Percentiles rank a stretch among this genome's conserved stretches.
These are phyloP conservation scores for Paramecium octaurelia DNA, from an alignment of 73 alveolate species.

Conservation along the genomic window DNA sequence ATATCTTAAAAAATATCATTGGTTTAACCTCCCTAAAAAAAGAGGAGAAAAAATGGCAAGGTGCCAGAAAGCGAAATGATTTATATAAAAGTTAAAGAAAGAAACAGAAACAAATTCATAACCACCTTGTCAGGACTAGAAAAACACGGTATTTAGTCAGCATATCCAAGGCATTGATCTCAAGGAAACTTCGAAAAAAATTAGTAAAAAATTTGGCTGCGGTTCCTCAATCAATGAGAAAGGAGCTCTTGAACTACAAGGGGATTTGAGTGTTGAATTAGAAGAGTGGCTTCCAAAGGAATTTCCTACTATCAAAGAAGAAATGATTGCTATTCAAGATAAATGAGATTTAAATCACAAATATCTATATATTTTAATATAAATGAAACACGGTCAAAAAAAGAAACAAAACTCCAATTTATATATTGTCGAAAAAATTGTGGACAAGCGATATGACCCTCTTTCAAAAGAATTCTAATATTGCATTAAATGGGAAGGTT, in stretches of 20 bases:
- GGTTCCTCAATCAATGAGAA: constrained; percentile 9
- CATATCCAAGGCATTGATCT: neutral
- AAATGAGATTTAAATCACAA: neutral
- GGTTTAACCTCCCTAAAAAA: neutral
- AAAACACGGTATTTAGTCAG: neutral
- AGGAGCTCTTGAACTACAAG: neutral
- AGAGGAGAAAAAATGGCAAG: neutral
- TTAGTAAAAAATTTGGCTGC: constrained; percentile 46
- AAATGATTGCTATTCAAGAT: neutral
- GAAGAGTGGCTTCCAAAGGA: constrained; percentile 37
- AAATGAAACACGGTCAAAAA: neutral
- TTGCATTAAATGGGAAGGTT: constrained; percentile 33
- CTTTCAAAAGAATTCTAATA: neutral
- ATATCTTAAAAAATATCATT: neutral
- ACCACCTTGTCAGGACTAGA: neutral
- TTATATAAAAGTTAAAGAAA: constrained; percentile 10
- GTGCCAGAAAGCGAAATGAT: neutral
- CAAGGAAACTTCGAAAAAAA: neutral
- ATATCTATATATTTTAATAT: neutral
- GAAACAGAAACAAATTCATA: neutral
- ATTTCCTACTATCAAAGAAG: constrained; percentile 6
- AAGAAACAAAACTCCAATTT: neutral
- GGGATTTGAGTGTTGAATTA: neutral
- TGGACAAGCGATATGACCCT: neutral
- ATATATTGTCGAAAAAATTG: neutral